phyloP scores from a whole-genome alignment of 495 filamentous ascomycete genomes.

The Penicillium bialowiezense region DNA sequence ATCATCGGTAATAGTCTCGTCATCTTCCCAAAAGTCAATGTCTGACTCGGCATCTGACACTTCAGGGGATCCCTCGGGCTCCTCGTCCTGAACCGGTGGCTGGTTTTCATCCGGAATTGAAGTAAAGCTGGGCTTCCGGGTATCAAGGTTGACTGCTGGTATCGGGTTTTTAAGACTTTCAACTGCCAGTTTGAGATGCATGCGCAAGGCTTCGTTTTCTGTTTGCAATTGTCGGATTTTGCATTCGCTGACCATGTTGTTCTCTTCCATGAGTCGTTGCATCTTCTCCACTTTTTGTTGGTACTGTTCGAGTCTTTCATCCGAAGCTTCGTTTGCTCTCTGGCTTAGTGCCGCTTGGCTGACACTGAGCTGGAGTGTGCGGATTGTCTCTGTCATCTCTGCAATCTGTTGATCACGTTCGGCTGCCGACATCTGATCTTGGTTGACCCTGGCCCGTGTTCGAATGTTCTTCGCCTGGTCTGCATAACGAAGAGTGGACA shows the following conservation, averaged over 20 bases:
- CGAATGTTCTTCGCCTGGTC: constrained; percentile 98
- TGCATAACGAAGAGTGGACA: constrained; percentile 93
- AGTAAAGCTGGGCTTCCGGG: constrained; percentile 32
- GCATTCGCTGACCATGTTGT: constrained; percentile 77
- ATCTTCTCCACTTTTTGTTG: constrained; percentile 79
- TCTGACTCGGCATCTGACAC: constrained; percentile 29
- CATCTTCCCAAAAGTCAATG: constrained; percentile 44
- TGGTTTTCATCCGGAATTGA: constrained; percentile 42
- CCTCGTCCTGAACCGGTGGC: constrained; percentile 33
- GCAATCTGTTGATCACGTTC: constrained; percentile 91
- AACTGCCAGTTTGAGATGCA: constrained; percentile 81
- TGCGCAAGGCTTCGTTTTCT: constrained; percentile 83
- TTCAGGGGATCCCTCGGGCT: constrained; percentile 36
- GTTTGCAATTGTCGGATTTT: constrained; percentile 84
- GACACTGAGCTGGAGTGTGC: constrained; percentile 73
- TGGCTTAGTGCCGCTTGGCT: constrained; percentile 46
- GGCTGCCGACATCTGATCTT: constrained; percentile 80
- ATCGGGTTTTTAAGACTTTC: constrained; percentile 91
- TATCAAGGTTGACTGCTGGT: constrained; percentile 36
- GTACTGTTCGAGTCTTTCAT: constrained; percentile 85
- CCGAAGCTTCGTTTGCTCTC: constrained; percentile 52
- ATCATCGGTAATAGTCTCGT: constrained; percentile 23
- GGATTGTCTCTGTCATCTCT: constrained; percentile 92
- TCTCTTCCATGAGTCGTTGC: constrained; percentile 94
- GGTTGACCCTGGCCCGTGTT: constrained; percentile 93